Percentiles rank a stretch among this genome's conserved stretches.
These are phyloP conservation scores for Verticillium dahliae DNA, from an alignment of 2,329 filamentous ascomycete genomes.

Conservation along the genomic window DNA sequence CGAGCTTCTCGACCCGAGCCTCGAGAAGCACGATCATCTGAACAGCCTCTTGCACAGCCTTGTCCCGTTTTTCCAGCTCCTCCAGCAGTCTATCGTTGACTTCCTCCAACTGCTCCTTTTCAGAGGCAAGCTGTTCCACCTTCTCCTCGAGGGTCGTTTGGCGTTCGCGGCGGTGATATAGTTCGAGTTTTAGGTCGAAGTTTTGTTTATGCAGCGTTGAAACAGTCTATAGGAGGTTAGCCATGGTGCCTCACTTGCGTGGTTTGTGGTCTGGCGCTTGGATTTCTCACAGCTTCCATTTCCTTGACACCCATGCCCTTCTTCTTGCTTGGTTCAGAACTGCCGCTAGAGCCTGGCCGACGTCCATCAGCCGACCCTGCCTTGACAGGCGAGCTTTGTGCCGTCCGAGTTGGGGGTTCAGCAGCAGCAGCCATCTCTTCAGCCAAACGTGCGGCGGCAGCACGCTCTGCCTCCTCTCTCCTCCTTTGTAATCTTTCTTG, in stretches of 20 bases:
- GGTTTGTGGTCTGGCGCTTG: neutral
- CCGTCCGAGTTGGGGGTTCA: conserved; percentile 25
- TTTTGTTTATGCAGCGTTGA: conserved; percentile 69
- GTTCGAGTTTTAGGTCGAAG: conserved; percentile 68
- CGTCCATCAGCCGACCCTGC: conserved; percentile 23
- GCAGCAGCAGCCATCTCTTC: conserved; percentile 30
- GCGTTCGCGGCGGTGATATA: conserved; percentile 62
- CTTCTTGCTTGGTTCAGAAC: conserved; percentile 32
- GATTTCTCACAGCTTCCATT: conserved; percentile 52
- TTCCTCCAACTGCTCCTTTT: conserved; percentile 47
- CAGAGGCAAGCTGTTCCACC: conserved; percentile 46
- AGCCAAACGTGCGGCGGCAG: conserved; percentile 25
- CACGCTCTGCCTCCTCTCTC: conserved; percentile 39
- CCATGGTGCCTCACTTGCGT: neutral
- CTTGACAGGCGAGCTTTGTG: conserved; percentile 32
- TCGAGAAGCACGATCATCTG: conserved; percentile 62
- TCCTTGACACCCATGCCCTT: conserved; percentile 59
- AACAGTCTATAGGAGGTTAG: conserved; percentile 40
- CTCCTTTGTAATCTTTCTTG: conserved; percentile 49
- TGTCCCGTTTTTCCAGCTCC: conserved; percentile 62
- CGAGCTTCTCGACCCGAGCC: conserved; percentile 46
- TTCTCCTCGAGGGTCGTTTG: conserved; percentile 53
- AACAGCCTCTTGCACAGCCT: conserved; percentile 64
- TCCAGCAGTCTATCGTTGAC: conserved; percentile 51
- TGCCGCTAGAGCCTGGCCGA: conserved; percentile 35